Evolutionary conservation across 352 stramenopile species (phyloP).

Genomic region (Pythium inflatum): DNA sequence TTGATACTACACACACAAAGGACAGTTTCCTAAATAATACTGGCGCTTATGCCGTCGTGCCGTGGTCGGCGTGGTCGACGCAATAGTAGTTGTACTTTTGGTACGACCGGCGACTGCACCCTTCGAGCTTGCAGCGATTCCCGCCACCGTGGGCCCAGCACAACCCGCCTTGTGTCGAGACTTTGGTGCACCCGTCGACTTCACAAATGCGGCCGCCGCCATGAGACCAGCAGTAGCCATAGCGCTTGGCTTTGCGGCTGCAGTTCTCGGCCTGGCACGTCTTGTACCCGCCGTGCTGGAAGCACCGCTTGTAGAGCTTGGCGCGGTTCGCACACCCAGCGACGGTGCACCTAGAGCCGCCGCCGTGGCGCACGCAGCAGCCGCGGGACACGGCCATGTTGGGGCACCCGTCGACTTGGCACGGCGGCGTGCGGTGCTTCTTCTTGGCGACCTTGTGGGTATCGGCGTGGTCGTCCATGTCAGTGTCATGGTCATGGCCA

Average conservation of each 20-base stretch:
- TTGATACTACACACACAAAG: no score
- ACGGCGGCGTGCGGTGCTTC: conserved; percentile 61
- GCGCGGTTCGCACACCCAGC: conserved; percentile 68
- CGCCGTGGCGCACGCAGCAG: conserved; percentile 58
- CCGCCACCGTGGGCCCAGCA: conserved; percentile 83
- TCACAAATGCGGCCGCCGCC: conserved; percentile 76
- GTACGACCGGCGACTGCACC: conserved; percentile 74
- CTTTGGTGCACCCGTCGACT: conserved; percentile 58
- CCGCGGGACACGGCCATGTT: conserved; percentile 63
- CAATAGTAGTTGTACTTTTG: conserved; percentile 79
- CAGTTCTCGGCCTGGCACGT: conserved; percentile 68
- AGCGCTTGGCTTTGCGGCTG: conserved; percentile 77
- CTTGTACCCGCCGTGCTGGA: conserved; percentile 76
- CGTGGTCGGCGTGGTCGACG: conserved; percentile 49
- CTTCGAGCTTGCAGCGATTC: conserved; percentile 68
- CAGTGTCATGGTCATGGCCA: not conserved
- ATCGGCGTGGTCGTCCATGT: not conserved
- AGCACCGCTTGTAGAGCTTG: conserved; percentile 78
- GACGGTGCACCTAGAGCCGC: conserved; percentile 53
- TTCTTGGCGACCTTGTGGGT: conserved; percentile 22
- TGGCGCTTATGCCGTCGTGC: no score
- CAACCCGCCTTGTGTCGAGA: conserved; percentile 65
- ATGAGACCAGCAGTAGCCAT: conserved; percentile 83
- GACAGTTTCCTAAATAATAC: no score
- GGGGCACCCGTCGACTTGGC: conserved; percentile 67